These are phyloP conservation scores for Pseudogymnoascus sp. DNA, from an alignment of 2,329 filamentous ascomycete genomes.

Conservation along the genomic window DNA sequence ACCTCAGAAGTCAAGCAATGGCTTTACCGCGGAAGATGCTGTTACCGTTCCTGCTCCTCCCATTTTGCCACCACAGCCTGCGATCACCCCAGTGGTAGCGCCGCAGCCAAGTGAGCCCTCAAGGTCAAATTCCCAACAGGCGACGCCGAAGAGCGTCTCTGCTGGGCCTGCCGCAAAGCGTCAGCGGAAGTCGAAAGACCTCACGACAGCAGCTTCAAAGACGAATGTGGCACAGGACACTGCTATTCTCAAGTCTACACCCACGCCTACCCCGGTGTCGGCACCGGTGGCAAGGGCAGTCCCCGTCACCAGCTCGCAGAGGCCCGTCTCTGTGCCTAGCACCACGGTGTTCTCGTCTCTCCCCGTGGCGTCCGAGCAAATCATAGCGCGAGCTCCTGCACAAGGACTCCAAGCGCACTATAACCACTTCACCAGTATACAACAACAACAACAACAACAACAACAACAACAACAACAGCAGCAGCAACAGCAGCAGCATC, in stretches of 20 bases:
- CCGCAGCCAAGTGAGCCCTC: not conserved
- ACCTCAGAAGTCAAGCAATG: not conserved
- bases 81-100: not conserved
- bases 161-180: slow-evolving; percentile 31
- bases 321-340: not conserved
- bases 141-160: slow-evolving; percentile 20
- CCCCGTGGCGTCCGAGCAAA: slow-evolving; percentile 16
- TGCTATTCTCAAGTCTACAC: slow-evolving; percentile 20
- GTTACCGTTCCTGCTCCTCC: not conserved
- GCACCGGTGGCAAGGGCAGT: not conserved
- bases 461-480: slow-evolving; percentile 19
- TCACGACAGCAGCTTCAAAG: slow-evolving; percentile 20
- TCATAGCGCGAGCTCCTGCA: slow-evolving; percentile 23
- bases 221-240: slow-evolving; percentile 13
- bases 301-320: not conserved
- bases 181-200: slow-evolving; percentile 32
- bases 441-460: slow-evolving; percentile 22
- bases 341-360: not conserved
- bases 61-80: not conserved
- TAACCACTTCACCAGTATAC: slow-evolving; percentile 24
- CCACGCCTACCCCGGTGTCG: slow-evolving; percentile 18
- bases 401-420: slow-evolving; percentile 29
- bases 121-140: slow-evolving; percentile 14
- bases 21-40: not conserved
- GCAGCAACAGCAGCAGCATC: slow-evolving; percentile 23